A percentile compares a stretch with the other conserved stretches of the same genome.
phyloP scores from a whole-genome alignment of 305 asterid species.

The Striga hermonthica region DNA sequence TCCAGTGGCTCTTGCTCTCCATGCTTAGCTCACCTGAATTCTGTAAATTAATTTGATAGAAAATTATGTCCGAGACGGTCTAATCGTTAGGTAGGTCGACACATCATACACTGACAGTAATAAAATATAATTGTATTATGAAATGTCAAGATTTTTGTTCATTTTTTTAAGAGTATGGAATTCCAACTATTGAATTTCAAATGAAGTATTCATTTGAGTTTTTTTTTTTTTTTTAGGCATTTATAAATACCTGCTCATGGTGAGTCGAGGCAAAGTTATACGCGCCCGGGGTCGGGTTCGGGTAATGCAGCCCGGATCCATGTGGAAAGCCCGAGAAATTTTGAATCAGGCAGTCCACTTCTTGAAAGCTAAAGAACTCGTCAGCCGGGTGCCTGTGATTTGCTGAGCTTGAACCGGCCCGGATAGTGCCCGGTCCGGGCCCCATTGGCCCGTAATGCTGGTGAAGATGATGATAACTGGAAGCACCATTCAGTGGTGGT shows the following conservation, averaged over 20 bases:
- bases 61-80: no score
- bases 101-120: no score
- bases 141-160: no score
- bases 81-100: no score
- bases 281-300: conserved; percentile 10
- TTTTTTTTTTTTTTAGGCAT: no score
- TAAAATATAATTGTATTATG: no score
- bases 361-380: conserved; percentile 31
- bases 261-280: conserved; percentile 23
- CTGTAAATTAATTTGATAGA: not conserved
- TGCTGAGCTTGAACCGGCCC: conserved; percentile 6
- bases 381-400: conserved; percentile 27
- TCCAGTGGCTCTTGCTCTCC: conserved; percentile 34
- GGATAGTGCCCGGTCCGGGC: conserved; percentile 17
- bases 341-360: conserved; percentile 27
- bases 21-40: conserved; percentile 24
- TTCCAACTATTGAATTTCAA: no score
- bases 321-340: conserved; percentile 22
- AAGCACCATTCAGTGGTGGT: not conserved
- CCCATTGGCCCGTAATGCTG: conserved; percentile 25
- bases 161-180: no score
- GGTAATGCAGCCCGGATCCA: conserved; percentile 22
- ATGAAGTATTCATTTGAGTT: no score
- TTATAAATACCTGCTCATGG: conserved; percentile 30
- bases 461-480: conserved; percentile 1